A percentile compares a stretch with the other conserved stretches of the same genome.
Evolutionary conservation across 208 protist genomes (phyloP).

Genomic region (Leishmania tarentolae): DNA sequence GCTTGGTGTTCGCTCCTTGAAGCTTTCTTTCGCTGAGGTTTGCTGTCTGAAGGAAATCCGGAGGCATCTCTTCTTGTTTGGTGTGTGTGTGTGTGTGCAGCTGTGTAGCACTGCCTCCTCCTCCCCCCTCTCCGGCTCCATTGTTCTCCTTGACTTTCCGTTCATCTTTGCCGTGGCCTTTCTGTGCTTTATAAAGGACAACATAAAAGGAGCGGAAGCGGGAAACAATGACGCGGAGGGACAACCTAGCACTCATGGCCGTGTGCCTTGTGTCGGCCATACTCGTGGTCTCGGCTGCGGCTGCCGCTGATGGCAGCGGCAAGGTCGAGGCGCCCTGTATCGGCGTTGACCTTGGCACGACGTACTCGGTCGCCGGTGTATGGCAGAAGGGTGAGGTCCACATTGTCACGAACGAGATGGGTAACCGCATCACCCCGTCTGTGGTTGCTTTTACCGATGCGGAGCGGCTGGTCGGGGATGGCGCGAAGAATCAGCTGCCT

Average conservation of each 20-base stretch:
- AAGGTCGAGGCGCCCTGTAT: slow-evolving; percentile 89
- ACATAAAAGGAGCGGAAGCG: background rate
- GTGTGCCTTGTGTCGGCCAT: slow-evolving; percentile 31
- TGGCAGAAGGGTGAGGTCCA: slow-evolving; percentile 95
- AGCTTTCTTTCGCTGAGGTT: background rate
- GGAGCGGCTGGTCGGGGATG: slow-evolving; percentile 90
- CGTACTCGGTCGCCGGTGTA: slow-evolving; percentile 97
- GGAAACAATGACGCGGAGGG: slow-evolving; percentile 8
- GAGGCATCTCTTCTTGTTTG: background rate
- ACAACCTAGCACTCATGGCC: slow-evolving; percentile 15
- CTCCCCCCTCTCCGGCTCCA: background rate
- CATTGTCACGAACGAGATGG: slow-evolving; percentile 93
- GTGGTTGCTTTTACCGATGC: slow-evolving; percentile 96
- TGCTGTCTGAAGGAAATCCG: background rate
- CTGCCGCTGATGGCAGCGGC: slow-evolving; percentile 59
- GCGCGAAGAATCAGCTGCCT: slow-evolving; percentile 90
- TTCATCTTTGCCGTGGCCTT: background rate
- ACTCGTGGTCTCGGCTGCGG: slow-evolving; percentile 30
- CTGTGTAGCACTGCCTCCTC: background rate
- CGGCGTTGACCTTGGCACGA: slow-evolving; percentile 95
- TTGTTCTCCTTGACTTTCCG: background rate
- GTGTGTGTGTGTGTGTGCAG: no score
- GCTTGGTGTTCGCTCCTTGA: background rate
- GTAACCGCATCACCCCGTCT: slow-evolving; percentile 95
- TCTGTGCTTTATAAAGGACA: background rate